Percentiles rank a stretch among this genome's conserved stretches.
Conservation (phyloP, 306 rosid genomes). For the Castanea sativa region DNA sequence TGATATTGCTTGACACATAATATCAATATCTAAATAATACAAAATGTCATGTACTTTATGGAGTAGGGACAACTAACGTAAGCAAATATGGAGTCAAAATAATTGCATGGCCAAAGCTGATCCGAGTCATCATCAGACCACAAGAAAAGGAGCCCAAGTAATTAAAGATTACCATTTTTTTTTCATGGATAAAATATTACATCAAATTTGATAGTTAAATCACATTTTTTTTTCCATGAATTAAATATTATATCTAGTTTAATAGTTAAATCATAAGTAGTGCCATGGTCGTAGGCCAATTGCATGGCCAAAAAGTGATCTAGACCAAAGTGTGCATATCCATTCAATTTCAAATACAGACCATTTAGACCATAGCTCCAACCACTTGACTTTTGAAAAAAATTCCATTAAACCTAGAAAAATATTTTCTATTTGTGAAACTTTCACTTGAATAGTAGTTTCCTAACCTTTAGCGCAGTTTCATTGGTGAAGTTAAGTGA, state of each 20-base stretch:
- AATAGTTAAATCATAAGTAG: too few relatives aligned
- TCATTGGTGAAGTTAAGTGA: background rate
- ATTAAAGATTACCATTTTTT: background rate
- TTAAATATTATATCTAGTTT: background rate
- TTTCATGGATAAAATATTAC: background rate
- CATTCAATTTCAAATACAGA: background rate
- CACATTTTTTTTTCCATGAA: background rate
- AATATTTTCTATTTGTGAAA: background rate
- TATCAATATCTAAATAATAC: too few relatives aligned
- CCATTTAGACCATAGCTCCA: background rate
- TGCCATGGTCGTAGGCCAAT: too few relatives aligned
- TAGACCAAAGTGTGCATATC: background rate
- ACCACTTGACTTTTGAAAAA: background rate
- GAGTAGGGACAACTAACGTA: too few relatives aligned
- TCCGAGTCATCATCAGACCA: too few relatives aligned
- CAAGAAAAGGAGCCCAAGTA: background rate
- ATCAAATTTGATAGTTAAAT: background rate
- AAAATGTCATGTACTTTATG: too few relatives aligned
- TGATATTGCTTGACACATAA: too few relatives aligned
- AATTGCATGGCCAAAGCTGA: too few relatives aligned
- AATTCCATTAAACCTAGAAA: too few relatives aligned
- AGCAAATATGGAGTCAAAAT: too few relatives aligned
- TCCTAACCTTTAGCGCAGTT: slow-evolving; percentile 31
- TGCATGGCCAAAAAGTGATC: too few relatives aligned
- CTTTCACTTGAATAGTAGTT: background rate